phyloP scores from a whole-genome alignment of 2,329 filamentous ascomycete genomes.

The Ceratocystis variospora region DNA sequence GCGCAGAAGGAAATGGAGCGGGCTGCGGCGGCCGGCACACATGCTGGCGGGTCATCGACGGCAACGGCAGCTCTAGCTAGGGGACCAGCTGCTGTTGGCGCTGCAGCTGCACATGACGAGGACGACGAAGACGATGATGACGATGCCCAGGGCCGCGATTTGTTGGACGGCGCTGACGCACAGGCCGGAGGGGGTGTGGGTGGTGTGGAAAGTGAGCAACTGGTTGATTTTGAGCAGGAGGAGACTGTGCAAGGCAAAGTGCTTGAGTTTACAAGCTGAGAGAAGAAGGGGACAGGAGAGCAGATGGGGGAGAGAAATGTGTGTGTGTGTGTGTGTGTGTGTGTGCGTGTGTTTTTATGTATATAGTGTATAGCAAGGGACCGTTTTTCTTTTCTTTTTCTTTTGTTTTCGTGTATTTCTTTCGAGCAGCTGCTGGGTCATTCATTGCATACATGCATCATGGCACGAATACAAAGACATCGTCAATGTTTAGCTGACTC shows the following conservation, averaged over 20 bases:
- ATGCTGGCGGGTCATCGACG: slow-evolving; percentile 48
- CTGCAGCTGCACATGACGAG: slow-evolving; percentile 40
- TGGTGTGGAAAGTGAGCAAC: slow-evolving; percentile 12
- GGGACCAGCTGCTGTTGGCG: not conserved
- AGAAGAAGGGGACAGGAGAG: not conserved
- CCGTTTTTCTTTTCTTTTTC: not conserved
- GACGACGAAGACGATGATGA: slow-evolving; percentile 41
- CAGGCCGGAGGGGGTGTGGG: slow-evolving; percentile 38
- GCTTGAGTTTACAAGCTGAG: slow-evolving; percentile 16
- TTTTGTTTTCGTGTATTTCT: slow-evolving; percentile 4
- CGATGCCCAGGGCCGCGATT: slow-evolving; percentile 52
- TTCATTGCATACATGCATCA: not conserved
- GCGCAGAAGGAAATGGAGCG: slow-evolving; percentile 82
- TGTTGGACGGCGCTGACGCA: slow-evolving; percentile 62
- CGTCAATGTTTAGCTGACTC: no score
- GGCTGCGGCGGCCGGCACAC: slow-evolving; percentile 46
- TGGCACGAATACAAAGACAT: no score
- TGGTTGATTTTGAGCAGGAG: slow-evolving; percentile 10
- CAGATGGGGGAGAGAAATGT: not conserved
- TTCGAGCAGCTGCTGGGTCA: not conserved
- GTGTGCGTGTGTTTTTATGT: not conserved
- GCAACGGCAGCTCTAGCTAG: not conserved
- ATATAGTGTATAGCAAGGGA: not conserved
- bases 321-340: not conserved
- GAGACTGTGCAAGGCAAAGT: slow-evolving; percentile 5